phyloP scores from a whole-genome alignment of 73 alveolate species.

The Symbiodinium pilosum region DNA sequence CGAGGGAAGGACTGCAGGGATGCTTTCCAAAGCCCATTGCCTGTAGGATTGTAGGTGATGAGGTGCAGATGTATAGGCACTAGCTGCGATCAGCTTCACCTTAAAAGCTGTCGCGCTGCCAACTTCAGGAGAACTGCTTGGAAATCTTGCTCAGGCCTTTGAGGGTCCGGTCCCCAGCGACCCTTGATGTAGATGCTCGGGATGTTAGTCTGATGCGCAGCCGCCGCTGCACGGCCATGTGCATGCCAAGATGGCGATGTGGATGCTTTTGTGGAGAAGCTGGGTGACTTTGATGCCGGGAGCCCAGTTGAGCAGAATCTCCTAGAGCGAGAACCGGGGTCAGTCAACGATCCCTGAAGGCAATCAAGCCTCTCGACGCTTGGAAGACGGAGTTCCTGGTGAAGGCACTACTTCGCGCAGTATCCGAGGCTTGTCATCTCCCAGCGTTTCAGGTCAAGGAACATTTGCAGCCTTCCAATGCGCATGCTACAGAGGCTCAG shows the following conservation, averaged over 20 bases:
- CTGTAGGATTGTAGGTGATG: too few relatives aligned
- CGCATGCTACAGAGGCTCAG: constrained; percentile 47
- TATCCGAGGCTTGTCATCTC: not conserved
- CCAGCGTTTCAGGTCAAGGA: constrained; percentile 41
- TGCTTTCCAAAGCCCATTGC: not conserved
- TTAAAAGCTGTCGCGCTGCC: not conserved
- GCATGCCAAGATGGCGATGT: constrained; percentile 42
- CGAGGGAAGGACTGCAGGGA: constrained; percentile 41
- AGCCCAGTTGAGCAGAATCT: not conserved
- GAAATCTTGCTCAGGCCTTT: constrained; percentile 78
- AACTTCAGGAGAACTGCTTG: constrained; percentile 70
- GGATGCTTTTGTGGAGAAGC: constrained; percentile 91
- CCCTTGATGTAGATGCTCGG: not conserved
- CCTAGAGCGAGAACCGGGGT: not conserved
- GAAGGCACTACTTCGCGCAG: constrained; percentile 53
- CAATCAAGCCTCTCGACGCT: constrained; percentile 80
- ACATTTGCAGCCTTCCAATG: constrained; percentile 77
- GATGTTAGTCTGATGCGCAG: not conserved
- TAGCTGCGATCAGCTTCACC: not conserved
- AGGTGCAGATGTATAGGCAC: too few relatives aligned
- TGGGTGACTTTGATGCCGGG: constrained; percentile 55
- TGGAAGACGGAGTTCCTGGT: constrained; percentile 93
- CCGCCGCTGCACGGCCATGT: not conserved
- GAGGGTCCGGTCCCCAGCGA: constrained; percentile 21
- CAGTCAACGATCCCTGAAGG: not conserved